Conservation (phyloP, 495 filamentous ascomycete species). For the Hyaloscypha finlandica region DNA sequence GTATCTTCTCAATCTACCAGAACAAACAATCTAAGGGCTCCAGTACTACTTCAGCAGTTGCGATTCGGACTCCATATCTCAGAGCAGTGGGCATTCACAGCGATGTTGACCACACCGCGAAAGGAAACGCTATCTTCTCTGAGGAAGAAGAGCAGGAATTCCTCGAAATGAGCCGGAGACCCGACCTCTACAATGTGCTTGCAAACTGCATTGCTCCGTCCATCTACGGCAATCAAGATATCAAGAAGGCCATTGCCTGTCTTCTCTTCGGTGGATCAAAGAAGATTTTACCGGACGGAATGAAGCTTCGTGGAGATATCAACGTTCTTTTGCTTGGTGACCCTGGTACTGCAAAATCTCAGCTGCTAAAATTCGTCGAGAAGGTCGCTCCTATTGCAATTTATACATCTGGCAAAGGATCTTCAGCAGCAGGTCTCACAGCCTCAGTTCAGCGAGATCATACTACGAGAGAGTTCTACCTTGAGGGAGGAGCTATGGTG, state of each 20-base stretch:
- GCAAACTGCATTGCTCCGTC: slow-evolving; percentile 94
- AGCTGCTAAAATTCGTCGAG: slow-evolving; percentile 96
- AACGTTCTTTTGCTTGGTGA: slow-evolving; percentile 98
- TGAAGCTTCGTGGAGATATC: slow-evolving; percentile 98
- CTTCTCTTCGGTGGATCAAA: slow-evolving; percentile 94
- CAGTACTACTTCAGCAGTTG: slow-evolving; percentile 71
- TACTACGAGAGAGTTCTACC: slow-evolving; percentile 92
- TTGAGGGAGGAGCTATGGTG: slow-evolving; percentile 99
- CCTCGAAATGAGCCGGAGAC: slow-evolving; percentile 84
- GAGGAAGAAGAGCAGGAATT: slow-evolving; percentile 99
- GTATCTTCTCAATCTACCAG: slow-evolving; percentile 97
- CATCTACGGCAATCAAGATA: slow-evolving; percentile 94
- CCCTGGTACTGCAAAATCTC: slow-evolving; percentile 97
- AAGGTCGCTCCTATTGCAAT: slow-evolving; percentile 97
- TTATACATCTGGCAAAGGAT: slow-evolving; percentile 99
- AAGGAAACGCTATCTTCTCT: slow-evolving; percentile 82
- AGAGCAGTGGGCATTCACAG: slow-evolving; percentile 89
- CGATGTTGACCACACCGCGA: slow-evolving; percentile 86
- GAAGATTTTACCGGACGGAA: slow-evolving; percentile 97
- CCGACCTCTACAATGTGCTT: slow-evolving; percentile 89
- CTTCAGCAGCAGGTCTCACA: slow-evolving; percentile 96
- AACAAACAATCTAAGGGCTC: slow-evolving; percentile 83
- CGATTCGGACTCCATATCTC: slow-evolving; percentile 95
- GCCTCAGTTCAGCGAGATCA: slow-evolving; percentile 95
- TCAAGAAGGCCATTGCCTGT: slow-evolving; percentile 98